A percentile compares a stretch with the other conserved stretches of the same genome.
Conservation (phyloP, 768 basidiomycete species). For the Cystobasidium ongulense region DNA sequence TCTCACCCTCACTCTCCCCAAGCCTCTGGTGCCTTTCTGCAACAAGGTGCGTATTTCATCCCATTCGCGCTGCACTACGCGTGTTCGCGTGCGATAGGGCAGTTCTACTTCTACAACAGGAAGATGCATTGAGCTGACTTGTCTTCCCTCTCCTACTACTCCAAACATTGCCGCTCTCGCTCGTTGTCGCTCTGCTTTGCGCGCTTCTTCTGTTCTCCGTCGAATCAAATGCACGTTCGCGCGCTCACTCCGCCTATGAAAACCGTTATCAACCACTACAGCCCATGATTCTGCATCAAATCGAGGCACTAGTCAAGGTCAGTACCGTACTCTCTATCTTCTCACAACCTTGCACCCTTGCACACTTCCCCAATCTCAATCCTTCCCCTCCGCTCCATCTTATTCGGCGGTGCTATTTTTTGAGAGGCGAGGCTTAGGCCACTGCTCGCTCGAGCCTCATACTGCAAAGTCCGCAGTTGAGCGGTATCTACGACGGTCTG, state of each 20-base stretch:
- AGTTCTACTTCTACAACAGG: constrained; percentile 23
- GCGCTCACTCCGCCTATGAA: background rate
- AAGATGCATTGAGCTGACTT: background rate
- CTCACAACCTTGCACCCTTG: background rate
- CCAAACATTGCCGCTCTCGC: constrained; percentile 43
- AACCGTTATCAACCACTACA: background rate
- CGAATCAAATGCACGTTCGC: background rate
- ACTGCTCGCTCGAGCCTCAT: background rate
- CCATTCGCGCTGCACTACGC: background rate
- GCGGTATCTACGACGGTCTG: background rate
- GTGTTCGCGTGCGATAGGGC: background rate
- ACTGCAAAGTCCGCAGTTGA: background rate
- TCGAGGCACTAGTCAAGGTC: constrained; percentile 50
- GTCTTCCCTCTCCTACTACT: constrained; percentile 47
- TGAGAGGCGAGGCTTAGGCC: background rate
- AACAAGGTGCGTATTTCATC: constrained; percentile 24
- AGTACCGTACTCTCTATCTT: constrained; percentile 6
- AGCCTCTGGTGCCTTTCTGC: constrained; percentile 47
- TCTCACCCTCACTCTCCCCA: constrained; percentile 50
- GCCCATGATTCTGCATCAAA: constrained; percentile 49
- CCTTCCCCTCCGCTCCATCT: background rate
- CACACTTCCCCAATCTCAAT: background rate
- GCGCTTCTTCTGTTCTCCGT: too few species aligned
- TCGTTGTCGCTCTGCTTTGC: background rate
- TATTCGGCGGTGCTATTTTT: background rate